phyloP scores from a whole-genome alignment of 176 grass and related monocot species.

The Raddia distichophylla region DNA sequence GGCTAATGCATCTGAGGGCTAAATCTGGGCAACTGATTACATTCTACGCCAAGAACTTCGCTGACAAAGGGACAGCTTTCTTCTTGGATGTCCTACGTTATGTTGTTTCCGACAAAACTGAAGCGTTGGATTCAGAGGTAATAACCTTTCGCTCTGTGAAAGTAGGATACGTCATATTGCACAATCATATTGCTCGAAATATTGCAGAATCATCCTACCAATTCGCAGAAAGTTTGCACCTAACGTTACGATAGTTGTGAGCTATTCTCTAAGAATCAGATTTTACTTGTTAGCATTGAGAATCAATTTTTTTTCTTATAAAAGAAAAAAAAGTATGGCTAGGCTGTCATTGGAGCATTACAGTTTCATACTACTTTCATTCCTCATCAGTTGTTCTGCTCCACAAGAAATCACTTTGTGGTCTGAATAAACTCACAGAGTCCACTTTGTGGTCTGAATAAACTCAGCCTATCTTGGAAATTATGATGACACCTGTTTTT shows the following conservation, averaged over 20 bases:
- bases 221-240: not conserved
- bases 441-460: not conserved
- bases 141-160: not conserved
- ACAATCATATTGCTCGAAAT: not conserved
- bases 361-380: not conserved
- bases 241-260: not conserved
- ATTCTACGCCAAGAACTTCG: slow-evolving; percentile 73
- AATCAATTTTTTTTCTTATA: not conserved
- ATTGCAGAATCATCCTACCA: not conserved
- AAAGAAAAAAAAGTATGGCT: not conserved
- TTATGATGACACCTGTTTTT: not conserved
- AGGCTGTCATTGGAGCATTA: not conserved
- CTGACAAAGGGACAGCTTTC: slow-evolving; percentile 63
- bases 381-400: too few relatives aligned
- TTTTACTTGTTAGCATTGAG: not conserved
- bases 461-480: not conserved
- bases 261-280: not conserved
- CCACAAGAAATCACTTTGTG: not conserved
- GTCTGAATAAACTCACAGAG: not conserved
- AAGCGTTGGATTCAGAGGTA: slow-evolving; percentile 39
- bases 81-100: slow-evolving; percentile 55
- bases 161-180: not conserved
- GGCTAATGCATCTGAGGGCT: slow-evolving; percentile 51
- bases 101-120: slow-evolving; percentile 49
- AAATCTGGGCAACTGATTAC: slow-evolving; percentile 62